Evolutionary conservation across 306 rosid species (phyloP), one percentile per base, ranked within the genome.

Genomic region (Castanea crenata): DNA sequence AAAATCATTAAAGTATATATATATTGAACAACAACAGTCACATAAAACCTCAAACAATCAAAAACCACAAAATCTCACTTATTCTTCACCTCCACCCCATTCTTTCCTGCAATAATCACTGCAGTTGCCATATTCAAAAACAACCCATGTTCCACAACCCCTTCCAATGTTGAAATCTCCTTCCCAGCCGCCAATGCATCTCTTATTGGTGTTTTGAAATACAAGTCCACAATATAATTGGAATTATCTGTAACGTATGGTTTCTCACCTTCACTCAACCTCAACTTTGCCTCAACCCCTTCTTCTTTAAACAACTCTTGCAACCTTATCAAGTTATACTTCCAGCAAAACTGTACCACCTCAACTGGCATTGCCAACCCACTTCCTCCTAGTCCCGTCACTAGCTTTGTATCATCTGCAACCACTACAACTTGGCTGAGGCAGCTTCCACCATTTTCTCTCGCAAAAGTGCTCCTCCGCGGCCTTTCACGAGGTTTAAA

Each of bases 401-500:
- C 97, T 3, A 92, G 54, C 18, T 91, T 92, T 0, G 97, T 92
- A 52, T 92, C 94, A 14, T 92, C 97, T 1, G 79, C 96, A 0
- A 92, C 96, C 0, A 92, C 97, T 0, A 92, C 88, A 74, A 92
- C 59, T 85, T 86, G 2, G 78, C 94, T 2, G 97, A 92, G 3
- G 97, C 97, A 0, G 97, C 97, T 81, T 92, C 97, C 20, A 92
- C 97, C 90, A 92, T 91, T 65, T 92, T 92, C 84, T 92, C 97
- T 0, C 97, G 34, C 27, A 91, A 80, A 4, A 92, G 76, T 0
- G 97, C 97, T 15, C 97, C 97, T 21, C 96, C 94, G 57, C 96
- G 91, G 41, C 97, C 97, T 20, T 92, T 92, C 61, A 92, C 97
- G 20, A 92, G 77, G 67, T 92, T 89, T 2, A 92, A 91, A 55